Base-by-base conservation (phyloP, 1,139 yeast genomes). In the Candida labiduridarum region DNA sequence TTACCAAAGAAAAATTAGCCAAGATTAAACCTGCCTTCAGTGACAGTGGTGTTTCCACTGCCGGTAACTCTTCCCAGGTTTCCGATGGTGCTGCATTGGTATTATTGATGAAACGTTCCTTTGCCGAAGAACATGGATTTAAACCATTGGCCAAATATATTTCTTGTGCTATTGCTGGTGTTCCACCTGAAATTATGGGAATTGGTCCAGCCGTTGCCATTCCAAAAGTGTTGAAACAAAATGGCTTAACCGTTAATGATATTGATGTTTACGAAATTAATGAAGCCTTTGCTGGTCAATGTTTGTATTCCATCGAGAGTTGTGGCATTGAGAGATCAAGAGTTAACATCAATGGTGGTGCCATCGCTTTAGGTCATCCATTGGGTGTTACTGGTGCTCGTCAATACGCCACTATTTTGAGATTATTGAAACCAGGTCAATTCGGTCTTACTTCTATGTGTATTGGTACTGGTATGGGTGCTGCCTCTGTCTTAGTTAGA, bases 51-150 rank as follows among this genome's bases (percentile, higher is more conserved):
- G 58, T 65, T 35, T 69, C 78, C 11, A 67, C 74, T 25, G 78
- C 78, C 10, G 78, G 78, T 44, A 74, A 73, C 50, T 63, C 78
- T 10, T 71, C 76, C 4, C 78, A 72, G 56, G 67, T 73, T 34
- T 67, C 75, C 14, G 78, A 73, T 56, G 78, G 78, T 46, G 77
- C 77, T 2, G 66, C 78, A 5, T 72, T 72, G 19, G 71, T 70
- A 15, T 53, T 74, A 22, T 59, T 74, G 34, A 68, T 68, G 51
- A 69, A 72, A 16, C 62, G 78, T 38, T 66, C 63, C 19, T 58
- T 60, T 44, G 78, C 78, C 16, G 70, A 69, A 31, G 56, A 60
- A 46, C 55, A 69, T 38, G 76, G 77, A 11, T 54, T 64, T 38
- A 64, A 59, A 49, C 73, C 75, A 39, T 57, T 69, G 47, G 80